These are phyloP conservation scores for Penicillium sp. DNA, from an alignment of 2,329 filamentous ascomycete genomes.

Conservation along the genomic window DNA sequence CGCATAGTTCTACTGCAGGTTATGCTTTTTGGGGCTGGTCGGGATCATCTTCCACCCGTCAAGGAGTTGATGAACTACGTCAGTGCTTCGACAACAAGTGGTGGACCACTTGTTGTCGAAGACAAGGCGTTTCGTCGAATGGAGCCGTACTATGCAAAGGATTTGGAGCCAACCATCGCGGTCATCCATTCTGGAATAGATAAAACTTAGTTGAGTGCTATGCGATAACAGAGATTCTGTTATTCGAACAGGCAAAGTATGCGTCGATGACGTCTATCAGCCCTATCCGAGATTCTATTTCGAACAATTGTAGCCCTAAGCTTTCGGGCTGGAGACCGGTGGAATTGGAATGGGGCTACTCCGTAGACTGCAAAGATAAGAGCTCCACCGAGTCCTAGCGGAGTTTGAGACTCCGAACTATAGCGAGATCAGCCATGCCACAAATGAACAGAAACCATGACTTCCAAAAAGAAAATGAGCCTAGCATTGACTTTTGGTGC, in stretches of 20 bases:
- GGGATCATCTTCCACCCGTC: slow-evolving; percentile 50
- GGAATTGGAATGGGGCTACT: background rate
- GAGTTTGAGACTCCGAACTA: background rate
- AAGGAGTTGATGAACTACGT: slow-evolving; percentile 56
- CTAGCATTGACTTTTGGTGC: background rate
- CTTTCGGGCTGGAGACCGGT: background rate
- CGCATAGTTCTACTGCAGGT: slow-evolving; percentile 56
- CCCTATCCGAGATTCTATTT: background rate
- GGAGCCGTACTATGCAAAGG: background rate
- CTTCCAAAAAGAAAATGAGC: background rate
- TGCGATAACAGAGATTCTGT: background rate
- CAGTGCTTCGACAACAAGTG: slow-evolving; percentile 53
- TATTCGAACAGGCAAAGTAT: background rate
- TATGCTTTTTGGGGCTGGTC: slow-evolving; percentile 53
- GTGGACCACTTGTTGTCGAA: too few species aligned
- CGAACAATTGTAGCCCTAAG: slow-evolving; percentile 27
- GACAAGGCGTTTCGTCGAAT: background rate
- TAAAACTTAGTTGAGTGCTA: background rate
- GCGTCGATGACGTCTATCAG: background rate
- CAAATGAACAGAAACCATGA: background rate
- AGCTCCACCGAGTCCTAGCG: background rate
- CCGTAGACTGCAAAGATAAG: background rate
- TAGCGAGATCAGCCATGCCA: background rate
- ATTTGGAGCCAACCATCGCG: too few species aligned
- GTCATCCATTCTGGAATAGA: background rate